A percentile compares a stretch with the other conserved stretches of the same genome.
phyloP scores from a whole-genome alignment of 2,329 filamentous ascomycete genomes.

The Trichoderma arundinaceum region DNA sequence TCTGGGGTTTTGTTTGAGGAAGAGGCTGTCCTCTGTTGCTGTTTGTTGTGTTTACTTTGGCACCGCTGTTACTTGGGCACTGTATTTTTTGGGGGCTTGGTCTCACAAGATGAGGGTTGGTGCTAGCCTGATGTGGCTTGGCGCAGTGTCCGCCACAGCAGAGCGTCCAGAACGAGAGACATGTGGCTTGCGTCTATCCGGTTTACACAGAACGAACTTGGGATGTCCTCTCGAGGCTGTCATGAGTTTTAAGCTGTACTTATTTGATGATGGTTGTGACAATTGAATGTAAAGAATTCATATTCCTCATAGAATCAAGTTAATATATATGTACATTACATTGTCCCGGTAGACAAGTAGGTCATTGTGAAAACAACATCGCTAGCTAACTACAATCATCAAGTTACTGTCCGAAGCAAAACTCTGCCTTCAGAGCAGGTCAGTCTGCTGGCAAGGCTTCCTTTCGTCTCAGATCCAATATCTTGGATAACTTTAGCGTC shows the following conservation, averaged over 20 bases:
- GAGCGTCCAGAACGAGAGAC: too few relatives aligned
- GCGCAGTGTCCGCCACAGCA: too few relatives aligned
- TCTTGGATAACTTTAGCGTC: slow-evolving; percentile 66
- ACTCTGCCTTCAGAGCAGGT: background rate
- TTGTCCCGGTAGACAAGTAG: background rate
- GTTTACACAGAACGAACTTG: too few relatives aligned
- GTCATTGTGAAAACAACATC: background rate
- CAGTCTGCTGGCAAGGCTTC: slow-evolving; percentile 3
- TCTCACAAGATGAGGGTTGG: slow-evolving; percentile 4
- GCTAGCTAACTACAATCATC: background rate
- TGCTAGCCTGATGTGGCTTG: too few relatives aligned
- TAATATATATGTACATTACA: background rate
- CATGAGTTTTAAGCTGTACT: too few relatives aligned
- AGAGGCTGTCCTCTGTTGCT: slow-evolving; percentile 13
- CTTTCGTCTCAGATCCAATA: slow-evolving; percentile 62
- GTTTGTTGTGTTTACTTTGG: slow-evolving; percentile 33
- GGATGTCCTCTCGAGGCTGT: too few relatives aligned
- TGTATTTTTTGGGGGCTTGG: too few relatives aligned
- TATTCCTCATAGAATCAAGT: background rate
- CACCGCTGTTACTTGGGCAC: background rate
- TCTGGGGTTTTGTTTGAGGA: slow-evolving; percentile 8
- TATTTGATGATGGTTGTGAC: too few relatives aligned
- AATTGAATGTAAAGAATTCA: background rate
- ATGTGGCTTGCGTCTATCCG: too few relatives aligned
- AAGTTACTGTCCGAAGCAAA: background rate